phyloP scores from a whole-genome alignment of 139 green algal species.

The Bryopsis sp. region DNA sequence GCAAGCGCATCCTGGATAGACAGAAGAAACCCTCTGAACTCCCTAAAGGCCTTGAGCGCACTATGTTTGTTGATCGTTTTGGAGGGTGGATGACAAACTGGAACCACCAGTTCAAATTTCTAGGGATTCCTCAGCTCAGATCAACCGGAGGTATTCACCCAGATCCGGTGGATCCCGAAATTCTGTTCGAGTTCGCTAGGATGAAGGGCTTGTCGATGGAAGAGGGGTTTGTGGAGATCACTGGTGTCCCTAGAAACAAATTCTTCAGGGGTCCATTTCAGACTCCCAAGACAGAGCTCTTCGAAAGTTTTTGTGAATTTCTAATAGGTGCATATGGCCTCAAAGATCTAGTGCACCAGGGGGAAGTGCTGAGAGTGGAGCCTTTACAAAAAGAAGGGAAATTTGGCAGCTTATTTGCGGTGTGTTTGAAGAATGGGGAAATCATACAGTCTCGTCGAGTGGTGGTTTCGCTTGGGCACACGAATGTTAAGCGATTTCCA shows the following conservation, averaged over 20 bases:
- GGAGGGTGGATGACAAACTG: slow-evolving; percentile 14
- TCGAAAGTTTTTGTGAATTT: slow-evolving; percentile 17
- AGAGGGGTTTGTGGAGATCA: slow-evolving; percentile 12
- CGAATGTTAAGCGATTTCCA: background rate
- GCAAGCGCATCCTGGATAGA: background rate
- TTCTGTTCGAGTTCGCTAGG: slow-evolving; percentile 18
- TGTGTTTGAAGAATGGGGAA: background rate
- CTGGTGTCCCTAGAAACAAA: background rate
- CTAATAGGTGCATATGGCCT: slow-evolving; percentile 9
- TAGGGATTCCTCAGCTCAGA: background rate
- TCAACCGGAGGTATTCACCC: slow-evolving; percentile 13
- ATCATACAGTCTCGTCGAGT: background rate
- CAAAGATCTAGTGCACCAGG: background rate
- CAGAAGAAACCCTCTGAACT: background rate
- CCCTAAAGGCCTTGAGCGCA: background rate
- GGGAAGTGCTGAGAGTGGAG: background rate
- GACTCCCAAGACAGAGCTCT: background rate
- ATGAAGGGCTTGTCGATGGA: slow-evolving; percentile 10
- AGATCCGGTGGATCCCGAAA: slow-evolving; percentile 16
- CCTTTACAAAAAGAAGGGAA: background rate
- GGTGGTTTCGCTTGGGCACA: slow-evolving; percentile 12
- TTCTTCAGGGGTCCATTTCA: slow-evolving; percentile 16
- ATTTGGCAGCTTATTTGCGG: no score
- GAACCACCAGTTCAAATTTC: slow-evolving; percentile 13
- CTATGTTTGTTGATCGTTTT: slow-evolving; percentile 3